Evolutionary conservation across 192 early-diverging fungal genomes (phyloP), one percentile per base, ranked within the genome.

Genomic region (Phlyctochytrium planicorne): DNA sequence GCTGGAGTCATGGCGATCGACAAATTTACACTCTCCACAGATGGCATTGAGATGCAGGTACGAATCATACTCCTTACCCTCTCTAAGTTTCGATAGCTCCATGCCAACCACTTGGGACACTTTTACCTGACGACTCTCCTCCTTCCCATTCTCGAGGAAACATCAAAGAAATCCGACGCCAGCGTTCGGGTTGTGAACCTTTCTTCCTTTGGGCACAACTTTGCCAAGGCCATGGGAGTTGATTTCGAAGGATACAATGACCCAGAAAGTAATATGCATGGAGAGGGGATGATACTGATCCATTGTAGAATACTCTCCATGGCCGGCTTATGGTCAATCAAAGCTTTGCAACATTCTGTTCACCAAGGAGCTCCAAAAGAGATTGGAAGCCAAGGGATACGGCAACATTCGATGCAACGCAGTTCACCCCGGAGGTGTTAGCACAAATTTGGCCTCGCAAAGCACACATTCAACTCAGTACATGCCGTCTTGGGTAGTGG

Each of bases 1-100:
- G 55, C 55, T 14, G 88, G 84, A 16, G 75, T 89, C 29, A 89
- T 89, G 88, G 75, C 77, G 31, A 69, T 74, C 2, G 79, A 82
- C 3, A 29, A 70, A 16, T 76, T 67, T 30, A 23, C 40, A 32
- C 34, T 72, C 1, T 68, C 76, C 29, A 63, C 53, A 40, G 60
- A 76, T 35, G 75, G 66, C 1, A 53, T 68, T 30, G 71, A 67
- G 52, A 70, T 59, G 53, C 62, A 64, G 29, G 36, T 66, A 52
- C 34, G 47, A 12, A 67, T 71, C 27, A 86, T 86, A 53, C 27
- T 20, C n/a, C n/a, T 59, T n/a, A n/a, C n/a, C n/a, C n/a, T n/a
- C n/a, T n/a, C n/a, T n/a, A n/a, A n/a, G n/a, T n/a, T n/a, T n/a
- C n/a, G n/a, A n/a, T n/a, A n/a, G n/a, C n/a, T n/a, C n/a, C n/a